phyloP scores from a whole-genome alignment of 1,284 basidiomycete genomes.

The Erythrobasidium hasegawianum region DNA sequence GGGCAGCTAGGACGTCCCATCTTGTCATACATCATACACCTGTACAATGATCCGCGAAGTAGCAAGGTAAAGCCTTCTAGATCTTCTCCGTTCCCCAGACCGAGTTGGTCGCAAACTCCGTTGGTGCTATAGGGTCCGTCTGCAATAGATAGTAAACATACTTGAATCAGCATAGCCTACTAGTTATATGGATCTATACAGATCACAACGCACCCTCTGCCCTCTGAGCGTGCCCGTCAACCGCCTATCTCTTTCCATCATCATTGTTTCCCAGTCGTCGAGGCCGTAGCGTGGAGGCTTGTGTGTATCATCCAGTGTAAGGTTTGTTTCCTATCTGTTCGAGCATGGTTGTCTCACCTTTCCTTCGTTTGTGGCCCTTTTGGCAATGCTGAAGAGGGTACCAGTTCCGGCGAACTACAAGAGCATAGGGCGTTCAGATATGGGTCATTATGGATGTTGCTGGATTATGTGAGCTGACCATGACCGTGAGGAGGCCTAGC shows the following conservation, averaged over 20 bases:
- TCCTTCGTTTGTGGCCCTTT: conserved; percentile 75
- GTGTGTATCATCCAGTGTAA: background rate
- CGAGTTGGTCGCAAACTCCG: conserved; percentile 70
- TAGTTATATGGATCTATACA: no score
- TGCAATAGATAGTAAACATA: conserved; percentile 47
- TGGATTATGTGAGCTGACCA: background rate
- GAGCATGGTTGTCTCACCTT: conserved; percentile 60
- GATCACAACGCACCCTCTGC: conserved; percentile 60
- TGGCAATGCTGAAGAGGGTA: conserved; percentile 72
- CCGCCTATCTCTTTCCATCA: conserved; percentile 84
- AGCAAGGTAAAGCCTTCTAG: background rate
- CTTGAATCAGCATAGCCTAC: no score
- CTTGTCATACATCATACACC: background rate
- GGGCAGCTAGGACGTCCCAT: no score
- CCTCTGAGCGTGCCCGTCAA: conserved; percentile 83
- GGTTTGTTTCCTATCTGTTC: background rate
- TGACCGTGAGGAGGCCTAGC: conserved; percentile 28
- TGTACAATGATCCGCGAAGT: background rate
- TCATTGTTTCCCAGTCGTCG: conserved; percentile 87
- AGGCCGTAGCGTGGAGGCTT: conserved; percentile 78
- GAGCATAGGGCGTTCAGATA: background rate
- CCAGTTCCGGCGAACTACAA: conserved; percentile 71
- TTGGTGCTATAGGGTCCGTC: conserved; percentile 68
- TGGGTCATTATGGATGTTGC: background rate
- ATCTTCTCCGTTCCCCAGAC: conserved; percentile 67